Evolutionary conservation across 805 yeast species (phyloP).

Genomic region (Millerago galiae): DNA sequence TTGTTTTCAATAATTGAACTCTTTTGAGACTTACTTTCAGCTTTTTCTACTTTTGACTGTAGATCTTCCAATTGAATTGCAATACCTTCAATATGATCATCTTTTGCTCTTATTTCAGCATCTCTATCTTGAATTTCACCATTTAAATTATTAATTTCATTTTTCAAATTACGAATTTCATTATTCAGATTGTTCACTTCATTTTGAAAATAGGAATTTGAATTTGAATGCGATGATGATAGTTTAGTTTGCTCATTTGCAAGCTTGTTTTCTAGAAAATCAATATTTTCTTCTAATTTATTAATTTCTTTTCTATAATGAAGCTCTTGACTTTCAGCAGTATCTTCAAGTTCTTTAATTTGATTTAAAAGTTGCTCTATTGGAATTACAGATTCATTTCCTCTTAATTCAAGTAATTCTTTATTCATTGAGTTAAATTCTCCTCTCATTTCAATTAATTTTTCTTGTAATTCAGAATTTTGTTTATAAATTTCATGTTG

Average conservation of each 20-base stretch:
- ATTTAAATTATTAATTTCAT: constrained; percentile 5
- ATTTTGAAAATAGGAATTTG: too few relatives aligned
- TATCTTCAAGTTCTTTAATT: too few relatives aligned
- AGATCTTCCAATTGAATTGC: constrained; percentile 16
- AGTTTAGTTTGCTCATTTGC: background rate
- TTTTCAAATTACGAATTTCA: constrained; percentile 5
- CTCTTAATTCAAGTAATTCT: constrained; percentile 5
- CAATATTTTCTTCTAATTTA: background rate
- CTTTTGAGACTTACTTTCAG: constrained; percentile 9
- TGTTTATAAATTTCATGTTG: constrained; percentile 31
- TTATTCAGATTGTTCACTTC: too few relatives aligned
- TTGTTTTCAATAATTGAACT: constrained; percentile 10
- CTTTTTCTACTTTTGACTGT: constrained; percentile 1
- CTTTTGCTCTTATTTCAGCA: constrained; percentile 13
- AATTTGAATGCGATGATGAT: too few relatives aligned
- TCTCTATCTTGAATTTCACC: constrained; percentile 11
- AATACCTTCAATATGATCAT: constrained; percentile 17
- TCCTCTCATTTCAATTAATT: constrained; percentile 18
- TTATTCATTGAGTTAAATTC: constrained; percentile 10
- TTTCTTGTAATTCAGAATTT: constrained; percentile 29
- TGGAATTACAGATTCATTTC: background rate
- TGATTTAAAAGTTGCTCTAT: too few relatives aligned
- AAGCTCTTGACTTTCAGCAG: too few relatives aligned
- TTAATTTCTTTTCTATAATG: too few relatives aligned
- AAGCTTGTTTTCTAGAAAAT: constrained; percentile 7